Evolutionary conservation across 169 alveolate species (phyloP), one percentile per base, ranked within the genome.

Genomic region (Plasmodium falciparum): DNA sequence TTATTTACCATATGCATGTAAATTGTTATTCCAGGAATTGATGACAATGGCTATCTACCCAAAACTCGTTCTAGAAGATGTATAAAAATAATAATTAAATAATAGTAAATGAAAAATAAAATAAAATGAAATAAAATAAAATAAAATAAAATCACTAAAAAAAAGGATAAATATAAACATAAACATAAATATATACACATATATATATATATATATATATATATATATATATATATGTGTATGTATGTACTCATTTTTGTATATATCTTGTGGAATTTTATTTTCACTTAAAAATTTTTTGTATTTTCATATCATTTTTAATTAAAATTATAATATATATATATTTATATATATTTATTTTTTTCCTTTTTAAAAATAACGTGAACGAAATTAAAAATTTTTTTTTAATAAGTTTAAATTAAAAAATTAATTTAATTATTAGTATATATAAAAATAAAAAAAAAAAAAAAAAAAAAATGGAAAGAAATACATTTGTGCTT

Each of bases 31-130:
- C 33, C 99, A 99, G 93, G 99, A 99, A 91, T 96, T 99, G 59
- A 97, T 98, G 98, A 98, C 99, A 13, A 98, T 99, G 99, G 97
- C 98, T 73, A 97, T 99, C 43, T 97, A 98, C 62, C 99, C 99
- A 9, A 97, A 98, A 90, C 94, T 99, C 22, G 89, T 78, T n/a
- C 56, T 78, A 39, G 89, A 78, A 26, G 89, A 78, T 52, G 66
- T 78, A 65, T 78, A 52, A 54, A n/a, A 13, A 54, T 13, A 17
- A 47, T 52, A 52, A 2, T 7, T 17, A n/a, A 22, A 45, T 15
- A 39, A n/a, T 63, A 20, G 13, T 15, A 13, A 13, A 13, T 9
- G 9, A 59, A 59, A 59, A 59, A 59, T n/a, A 15, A 1, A 59
- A 59, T 15, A 4, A 59, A 59, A 59, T 1, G 2, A 20, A 59